Evolutionary conservation across 2,329 filamentous ascomycete species (phyloP).

Genomic region (Huntiella abstrusa): DNA sequence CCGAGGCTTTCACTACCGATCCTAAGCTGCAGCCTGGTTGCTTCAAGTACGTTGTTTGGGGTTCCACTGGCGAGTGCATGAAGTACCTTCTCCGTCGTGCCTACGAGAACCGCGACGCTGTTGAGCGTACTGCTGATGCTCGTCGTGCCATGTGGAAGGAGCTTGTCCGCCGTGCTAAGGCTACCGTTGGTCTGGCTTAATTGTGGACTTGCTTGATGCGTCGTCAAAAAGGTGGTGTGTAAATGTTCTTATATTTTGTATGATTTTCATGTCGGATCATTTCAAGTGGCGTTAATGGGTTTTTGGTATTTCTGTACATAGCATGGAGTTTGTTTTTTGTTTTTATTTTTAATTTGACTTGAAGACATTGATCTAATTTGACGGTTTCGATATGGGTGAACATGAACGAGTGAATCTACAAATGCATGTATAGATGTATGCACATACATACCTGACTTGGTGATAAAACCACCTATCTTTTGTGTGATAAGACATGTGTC

Average conservation of each 20-base stretch:
- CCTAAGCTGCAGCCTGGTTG: conserved; percentile 18
- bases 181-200: conserved; percentile 21
- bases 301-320: too few relatives aligned
- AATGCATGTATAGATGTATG: too few relatives aligned
- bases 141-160: conserved; percentile 45
- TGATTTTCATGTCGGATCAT: too few relatives aligned
- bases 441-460: too few relatives aligned
- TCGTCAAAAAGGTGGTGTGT: neutral
- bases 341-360: too few relatives aligned
- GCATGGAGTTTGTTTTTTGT: too few relatives aligned
- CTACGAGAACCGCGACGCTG: conserved; percentile 56
- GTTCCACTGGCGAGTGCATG: conserved; percentile 60
- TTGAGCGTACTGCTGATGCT: conserved; percentile 41
- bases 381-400: too few relatives aligned
- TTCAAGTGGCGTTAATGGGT: too few relatives aligned
- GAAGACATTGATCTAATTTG: too few relatives aligned
- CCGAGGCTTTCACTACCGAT: conserved; percentile 2
- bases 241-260: neutral
- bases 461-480: too few relatives aligned
- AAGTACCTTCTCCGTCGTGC: conserved; percentile 49
- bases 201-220: conserved; percentile 8
- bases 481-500: too few relatives aligned
- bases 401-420: too few relatives aligned
- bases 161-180: conserved; percentile 35
- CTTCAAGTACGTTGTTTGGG: conserved; percentile 54